Base-by-base conservation (phyloP, 1,139 yeast species). In the Taiozyma onychis region DNA sequence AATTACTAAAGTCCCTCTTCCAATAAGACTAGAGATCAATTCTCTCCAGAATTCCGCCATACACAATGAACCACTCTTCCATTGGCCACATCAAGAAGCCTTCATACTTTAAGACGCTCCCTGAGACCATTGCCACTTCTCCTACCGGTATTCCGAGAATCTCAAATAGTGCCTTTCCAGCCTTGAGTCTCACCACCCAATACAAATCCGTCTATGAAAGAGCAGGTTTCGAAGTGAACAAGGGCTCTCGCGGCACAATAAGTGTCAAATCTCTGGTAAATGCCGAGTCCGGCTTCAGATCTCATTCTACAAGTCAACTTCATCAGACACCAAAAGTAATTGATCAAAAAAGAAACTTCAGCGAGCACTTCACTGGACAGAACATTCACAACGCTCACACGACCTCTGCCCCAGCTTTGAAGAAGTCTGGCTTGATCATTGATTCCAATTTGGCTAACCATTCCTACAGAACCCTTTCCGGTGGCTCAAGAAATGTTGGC, bases 131-230 rank as follows among this genome's bases (percentile, higher is more conserved):
- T 14, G 59, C 60, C 0, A 48, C 52, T 21, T 55, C 62, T 0
- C 63, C 64, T 6, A 51, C 59, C 1, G 63, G 64, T 3, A 53
- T 59, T 11, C 27, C 54, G 11, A 52, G 54, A 48, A 51, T 60
- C 24, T 55, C 63, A 1, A 55, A 60, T 48, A 52, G 58, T 24
- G 70, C 87, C 1, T 82, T 82, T 57, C 88, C 88, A n/a, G 78
- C 82, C 0, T 68, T 82, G 57, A 80, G 78, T 54, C 72, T 77
- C 2, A 77, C 76, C 44, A 80, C 75, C 48, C 68, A 79, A 41
- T 81, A 80, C 62, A 73, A 72, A 57, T 83, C 85, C 1, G 87
- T 81, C 6, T 76, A 81, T 56, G 87, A 82, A 63, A 66, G 86
- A 57, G 87, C 87, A 0, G 88, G 88, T 0, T 82, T 82, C 57